These are phyloP conservation scores for Spiromastix sp. DNA, from an alignment of 2,329 filamentous ascomycete species.

Conservation along the genomic window DNA sequence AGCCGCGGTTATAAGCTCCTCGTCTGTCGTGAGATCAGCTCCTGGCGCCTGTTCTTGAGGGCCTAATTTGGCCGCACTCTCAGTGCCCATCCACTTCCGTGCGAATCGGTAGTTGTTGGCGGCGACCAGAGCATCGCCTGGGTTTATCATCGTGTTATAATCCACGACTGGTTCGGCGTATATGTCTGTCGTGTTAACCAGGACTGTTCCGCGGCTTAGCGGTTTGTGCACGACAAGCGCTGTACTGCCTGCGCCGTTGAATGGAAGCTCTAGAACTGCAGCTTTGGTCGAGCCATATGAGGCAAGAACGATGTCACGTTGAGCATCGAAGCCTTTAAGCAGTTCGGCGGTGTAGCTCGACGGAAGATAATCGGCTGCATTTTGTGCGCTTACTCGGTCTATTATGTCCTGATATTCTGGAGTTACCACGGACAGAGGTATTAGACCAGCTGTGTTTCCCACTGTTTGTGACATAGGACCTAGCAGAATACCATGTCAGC, in stretches of 20 bases:
- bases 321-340: conserved; percentile 1
- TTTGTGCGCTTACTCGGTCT: background rate
- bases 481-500: background rate
- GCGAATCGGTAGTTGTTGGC: conserved; percentile 11
- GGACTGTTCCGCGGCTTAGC: conserved; percentile 31
- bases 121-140: conserved; percentile 26
- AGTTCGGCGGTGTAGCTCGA: background rate
- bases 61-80: background rate
- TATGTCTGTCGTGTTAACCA: conserved; percentile 27
- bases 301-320: background rate
- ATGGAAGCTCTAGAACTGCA: background rate
- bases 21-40: conserved; percentile 1
- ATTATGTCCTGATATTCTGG: conserved; percentile 1
- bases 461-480: conserved; percentile 1
- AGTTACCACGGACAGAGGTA: background rate
- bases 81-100: conserved; percentile 9
- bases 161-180: conserved; percentile 27
- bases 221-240: conserved; percentile 19
- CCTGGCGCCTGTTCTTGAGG: conserved; percentile 2
- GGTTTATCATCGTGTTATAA: conserved; percentile 29
- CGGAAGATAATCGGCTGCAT: background rate
- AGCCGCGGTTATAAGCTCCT: background rate
- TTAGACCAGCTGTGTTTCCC: background rate
- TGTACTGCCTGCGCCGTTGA: background rate
- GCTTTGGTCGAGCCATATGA: background rate